Conservation (phyloP, 768 basidiomycete species). For the Peribolospora baueri region DNA sequence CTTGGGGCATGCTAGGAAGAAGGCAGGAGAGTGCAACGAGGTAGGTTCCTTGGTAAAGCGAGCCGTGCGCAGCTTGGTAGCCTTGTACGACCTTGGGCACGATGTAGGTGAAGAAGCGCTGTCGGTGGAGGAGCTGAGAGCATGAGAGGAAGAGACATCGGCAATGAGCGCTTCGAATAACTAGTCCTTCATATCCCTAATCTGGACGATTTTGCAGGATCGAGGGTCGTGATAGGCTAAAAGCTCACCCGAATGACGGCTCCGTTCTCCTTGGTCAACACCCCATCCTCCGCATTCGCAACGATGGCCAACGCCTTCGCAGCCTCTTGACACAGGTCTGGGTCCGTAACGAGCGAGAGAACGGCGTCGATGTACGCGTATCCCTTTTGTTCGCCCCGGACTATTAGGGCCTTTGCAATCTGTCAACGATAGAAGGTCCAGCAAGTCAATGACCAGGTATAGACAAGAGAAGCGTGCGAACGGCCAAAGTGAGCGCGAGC, state of each 20-base stretch:
- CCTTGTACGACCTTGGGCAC: constrained; percentile 52
- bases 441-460: too few species aligned
- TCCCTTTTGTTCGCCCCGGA: constrained; percentile 41
- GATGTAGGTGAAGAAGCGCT: constrained; percentile 36
- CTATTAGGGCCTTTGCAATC: constrained; percentile 56
- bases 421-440: constrained; percentile 15
- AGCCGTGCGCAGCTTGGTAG: constrained; percentile 30
- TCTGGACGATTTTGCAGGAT: not conserved
- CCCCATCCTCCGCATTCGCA: constrained; percentile 30
- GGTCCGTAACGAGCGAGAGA: constrained; percentile 46
- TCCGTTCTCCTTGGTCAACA: constrained; percentile 53
- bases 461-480: too few species aligned
- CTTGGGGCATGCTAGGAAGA: constrained; percentile 52
- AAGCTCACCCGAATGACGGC: constrained; percentile 45
- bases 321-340: constrained; percentile 39
- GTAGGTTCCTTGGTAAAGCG: constrained; percentile 36
- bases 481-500: too few species aligned
- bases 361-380: constrained; percentile 35
- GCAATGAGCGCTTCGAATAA: not conserved
- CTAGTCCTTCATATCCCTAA: too few species aligned
- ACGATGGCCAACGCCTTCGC: constrained; percentile 51
- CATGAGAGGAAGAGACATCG: not conserved
- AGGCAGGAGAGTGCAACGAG: constrained; percentile 64
- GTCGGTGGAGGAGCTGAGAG: constrained; percentile 22
- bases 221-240: not conserved